These are phyloP conservation scores for Haplosporangium sp. DNA, from an alignment of 371 early-diverging fungal genomes.

Conservation along the genomic window DNA sequence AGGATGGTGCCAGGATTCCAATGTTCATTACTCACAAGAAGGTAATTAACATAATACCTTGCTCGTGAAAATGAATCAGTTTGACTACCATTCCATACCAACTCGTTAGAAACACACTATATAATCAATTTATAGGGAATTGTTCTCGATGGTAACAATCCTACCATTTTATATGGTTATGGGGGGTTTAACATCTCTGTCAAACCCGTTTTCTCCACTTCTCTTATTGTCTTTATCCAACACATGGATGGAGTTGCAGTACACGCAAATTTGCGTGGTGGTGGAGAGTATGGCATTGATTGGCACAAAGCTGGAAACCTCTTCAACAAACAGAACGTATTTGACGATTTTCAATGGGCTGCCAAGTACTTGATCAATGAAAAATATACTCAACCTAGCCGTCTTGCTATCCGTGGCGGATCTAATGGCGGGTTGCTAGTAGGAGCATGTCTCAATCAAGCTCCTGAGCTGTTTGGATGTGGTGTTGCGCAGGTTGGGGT, in stretches of 20 bases:
- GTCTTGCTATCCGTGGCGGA: slow-evolving; percentile 76
- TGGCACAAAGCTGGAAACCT: slow-evolving; percentile 62
- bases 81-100: no score
- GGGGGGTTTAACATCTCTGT: slow-evolving; percentile 71
- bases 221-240: slow-evolving; percentile 61
- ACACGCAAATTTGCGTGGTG: slow-evolving; percentile 63
- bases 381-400: slow-evolving; percentile 56
- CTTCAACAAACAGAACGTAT: slow-evolving; percentile 60
- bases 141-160: slow-evolving; percentile 63
- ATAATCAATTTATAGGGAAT: slow-evolving; percentile 15
- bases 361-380: slow-evolving; percentile 58
- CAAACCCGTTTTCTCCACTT: slow-evolving; percentile 61
- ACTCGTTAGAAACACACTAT: no score
- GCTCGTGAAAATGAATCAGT: no score
- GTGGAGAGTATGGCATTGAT: slow-evolving; percentile 65
- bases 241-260: slow-evolving; percentile 59
- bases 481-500: slow-evolving; percentile 64
- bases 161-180: slow-evolving; percentile 73
- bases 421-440: slow-evolving; percentile 80
- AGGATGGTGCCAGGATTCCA: slow-evolving; percentile 74
- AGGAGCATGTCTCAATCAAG: slow-evolving; percentile 56
- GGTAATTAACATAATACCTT: not conserved
- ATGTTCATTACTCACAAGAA: slow-evolving; percentile 74
- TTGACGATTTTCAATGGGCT: slow-evolving; percentile 65
- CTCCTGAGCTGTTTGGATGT: slow-evolving; percentile 66